Evolutionary conservation across 73 alveolate genomes (phyloP).

Genomic region (Paramecium biaurelia): DNA sequence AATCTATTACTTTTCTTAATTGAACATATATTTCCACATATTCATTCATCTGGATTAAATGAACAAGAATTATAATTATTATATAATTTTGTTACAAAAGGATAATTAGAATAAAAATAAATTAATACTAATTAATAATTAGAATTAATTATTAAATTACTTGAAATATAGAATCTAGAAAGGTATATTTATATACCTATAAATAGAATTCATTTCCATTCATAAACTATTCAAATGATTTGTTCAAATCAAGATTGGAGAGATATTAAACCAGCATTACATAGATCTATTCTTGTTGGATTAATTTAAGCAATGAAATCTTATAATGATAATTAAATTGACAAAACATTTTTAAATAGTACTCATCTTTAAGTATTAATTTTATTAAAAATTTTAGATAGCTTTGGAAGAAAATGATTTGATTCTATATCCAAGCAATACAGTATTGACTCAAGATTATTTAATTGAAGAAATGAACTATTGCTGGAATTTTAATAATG

Average conservation of each 20-base stretch:
- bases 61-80: conserved; percentile 26
- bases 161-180: neutral
- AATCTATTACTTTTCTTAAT: neutral
- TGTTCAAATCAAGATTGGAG: conserved; percentile 23
- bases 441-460: neutral
- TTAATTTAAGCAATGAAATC: conserved; percentile 29
- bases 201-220: neutral
- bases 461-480: neutral
- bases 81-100: neutral
- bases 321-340: conserved; percentile 10
- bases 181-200: neutral
- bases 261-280: neutral
- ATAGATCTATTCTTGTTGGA: neutral
- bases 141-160: neutral
- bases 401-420: neutral
- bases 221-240: conserved; percentile 27
- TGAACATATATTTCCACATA: neutral
- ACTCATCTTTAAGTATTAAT: neutral
- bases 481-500: neutral
- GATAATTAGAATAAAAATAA: neutral
- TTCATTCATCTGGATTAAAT: conserved; percentile 24
- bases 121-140: neutral
- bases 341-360: neutral
- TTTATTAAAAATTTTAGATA: neutral
- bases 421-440: neutral